A percentile compares a stretch with the other conserved stretches of the same genome.
These are phyloP conservation scores for Metschnikowia sp. DNA, from an alignment of 805 yeast genomes.

Conservation along the genomic window DNA sequence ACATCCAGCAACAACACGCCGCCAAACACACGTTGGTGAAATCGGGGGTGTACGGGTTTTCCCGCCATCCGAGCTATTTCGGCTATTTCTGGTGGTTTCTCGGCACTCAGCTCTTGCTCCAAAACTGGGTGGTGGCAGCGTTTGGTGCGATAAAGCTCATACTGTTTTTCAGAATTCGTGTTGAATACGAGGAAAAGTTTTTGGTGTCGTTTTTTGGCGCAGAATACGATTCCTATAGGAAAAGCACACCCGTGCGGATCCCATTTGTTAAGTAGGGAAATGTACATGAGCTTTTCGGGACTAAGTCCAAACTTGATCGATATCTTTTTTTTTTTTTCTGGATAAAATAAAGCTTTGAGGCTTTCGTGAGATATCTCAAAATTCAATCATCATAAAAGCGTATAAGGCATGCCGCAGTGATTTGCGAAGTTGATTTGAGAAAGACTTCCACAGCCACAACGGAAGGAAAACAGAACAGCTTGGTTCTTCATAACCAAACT, in stretches of 20 bases:
- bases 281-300: too few relatives aligned
- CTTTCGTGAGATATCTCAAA: too few relatives aligned
- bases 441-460: too few relatives aligned
- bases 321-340: too few relatives aligned
- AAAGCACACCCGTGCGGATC: conserved; percentile 52
- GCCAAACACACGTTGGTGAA: conserved; percentile 68
- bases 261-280: conserved; percentile 45
- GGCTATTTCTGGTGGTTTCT: conserved; percentile 95
- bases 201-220: conserved; percentile 69
- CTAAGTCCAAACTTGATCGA: too few relatives aligned
- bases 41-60: conserved; percentile 59
- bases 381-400: too few relatives aligned
- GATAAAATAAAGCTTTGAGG: too few relatives aligned
- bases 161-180: conserved; percentile 67
- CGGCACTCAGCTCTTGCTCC: conserved; percentile 71
- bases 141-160: conserved; percentile 58
- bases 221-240: conserved; percentile 54
- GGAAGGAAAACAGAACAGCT: too few relatives aligned
- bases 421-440: too few relatives aligned
- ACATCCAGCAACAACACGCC: conserved; percentile 51
- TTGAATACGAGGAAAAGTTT: conserved; percentile 65
- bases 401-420: too few relatives aligned
- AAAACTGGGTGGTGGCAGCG: conserved; percentile 58
- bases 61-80: conserved; percentile 87
- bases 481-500: too few relatives aligned